Base-by-base conservation (phyloP, 2,329 filamentous ascomycete species). In the Ophiostoma tasmaniense region DNA sequence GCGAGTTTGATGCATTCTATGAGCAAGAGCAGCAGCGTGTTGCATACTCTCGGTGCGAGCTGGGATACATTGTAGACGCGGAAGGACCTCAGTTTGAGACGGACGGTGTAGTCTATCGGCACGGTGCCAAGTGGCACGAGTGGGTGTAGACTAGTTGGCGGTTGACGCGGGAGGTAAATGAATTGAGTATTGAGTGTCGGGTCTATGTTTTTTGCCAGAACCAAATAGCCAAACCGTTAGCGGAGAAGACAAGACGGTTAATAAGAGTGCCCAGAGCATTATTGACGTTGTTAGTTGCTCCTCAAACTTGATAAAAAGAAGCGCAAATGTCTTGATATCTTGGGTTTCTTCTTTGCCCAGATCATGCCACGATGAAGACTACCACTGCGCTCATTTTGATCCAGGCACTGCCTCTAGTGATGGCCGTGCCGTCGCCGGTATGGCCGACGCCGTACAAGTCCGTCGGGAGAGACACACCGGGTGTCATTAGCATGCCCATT, bases 61-160 rank as follows among this genome's bases (percentile, higher is more conserved):
- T 79, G 28, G 87, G 87, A 1, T 87, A 89, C 72, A 78, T 88
- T 39, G 55, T 84, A 0, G 80, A 80, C 39, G 81, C 83, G 2
- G 86, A 89, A 74, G 86, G 86, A 0, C 82, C 83, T 2, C 81
- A 84, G 70, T 79, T 75, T 71, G 74, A 76, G 70, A 73, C 55
- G 67, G 74, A 76, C 28, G 76, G 75, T 17, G 28, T 74, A 3
- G 73, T 74, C 4, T 76, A 74, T 64, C 72, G 75, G 0, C 68
- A 75, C 37, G 74, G 75, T 1, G 68, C 67, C 2, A 59, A 70
- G 8, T 77, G 75, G 75, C 71, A 75, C 39, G 72, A 76, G 67
- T 76, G 75, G 76, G 73, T 73, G 30, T 77, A 68, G 33, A 76
- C 5, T 28, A 10, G 28, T 3, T 20, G 42, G 33, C 17, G 3